These are phyloP conservation scores for Debaryomycetaceae sp. DNA, from an alignment of 1,139 yeast genomes.

Conservation along the genomic window DNA sequence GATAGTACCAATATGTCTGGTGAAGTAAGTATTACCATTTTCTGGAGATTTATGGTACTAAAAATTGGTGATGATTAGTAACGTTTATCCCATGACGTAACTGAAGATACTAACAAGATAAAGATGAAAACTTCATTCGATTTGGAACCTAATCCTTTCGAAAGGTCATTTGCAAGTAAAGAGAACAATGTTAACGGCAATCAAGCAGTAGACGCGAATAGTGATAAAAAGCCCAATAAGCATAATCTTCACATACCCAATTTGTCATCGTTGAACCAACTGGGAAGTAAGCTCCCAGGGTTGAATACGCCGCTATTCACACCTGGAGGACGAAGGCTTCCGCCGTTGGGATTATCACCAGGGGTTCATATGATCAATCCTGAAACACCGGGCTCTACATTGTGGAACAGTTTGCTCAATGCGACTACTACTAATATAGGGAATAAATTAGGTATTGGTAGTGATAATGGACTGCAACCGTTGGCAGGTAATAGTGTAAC, in stretches of 20 bases:
- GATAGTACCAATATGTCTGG: slow-evolving; percentile 17
- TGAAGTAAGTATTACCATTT: slow-evolving; percentile 20
- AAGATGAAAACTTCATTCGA: slow-evolving; percentile 57
- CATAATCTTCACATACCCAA: slow-evolving; percentile 36
- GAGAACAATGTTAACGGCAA: slow-evolving; percentile 17
- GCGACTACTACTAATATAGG: slow-evolving; percentile 24
- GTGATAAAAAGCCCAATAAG: slow-evolving; percentile 3
- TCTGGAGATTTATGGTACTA: neutral
- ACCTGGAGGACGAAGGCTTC: slow-evolving; percentile 60
- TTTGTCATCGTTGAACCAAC: slow-evolving; percentile 21
- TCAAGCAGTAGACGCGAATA: slow-evolving; percentile 5
- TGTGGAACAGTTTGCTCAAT: slow-evolving; percentile 46
- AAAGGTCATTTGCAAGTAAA: slow-evolving; percentile 80
- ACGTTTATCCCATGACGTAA: slow-evolving; percentile 1
- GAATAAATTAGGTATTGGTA: slow-evolving; percentile 1
- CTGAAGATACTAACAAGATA: slow-evolving; percentile 16
- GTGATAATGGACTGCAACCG: neutral
- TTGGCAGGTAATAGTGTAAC: slow-evolving; percentile 2
- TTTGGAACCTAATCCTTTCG: slow-evolving; percentile 94
- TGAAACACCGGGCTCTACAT: slow-evolving; percentile 48
- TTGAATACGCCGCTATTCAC: slow-evolving; percentile 55
- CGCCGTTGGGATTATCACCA: slow-evolving; percentile 50
- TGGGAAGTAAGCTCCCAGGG: slow-evolving; percentile 33
- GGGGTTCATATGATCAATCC: slow-evolving; percentile 35
- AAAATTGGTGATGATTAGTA: slow-evolving; percentile 4